Percentiles rank a stretch among this genome's conserved stretches.
Evolutionary conservation across 2,329 filamentous ascomycete species (phyloP).

Genomic region (Pseudohalonectria lignicola): DNA sequence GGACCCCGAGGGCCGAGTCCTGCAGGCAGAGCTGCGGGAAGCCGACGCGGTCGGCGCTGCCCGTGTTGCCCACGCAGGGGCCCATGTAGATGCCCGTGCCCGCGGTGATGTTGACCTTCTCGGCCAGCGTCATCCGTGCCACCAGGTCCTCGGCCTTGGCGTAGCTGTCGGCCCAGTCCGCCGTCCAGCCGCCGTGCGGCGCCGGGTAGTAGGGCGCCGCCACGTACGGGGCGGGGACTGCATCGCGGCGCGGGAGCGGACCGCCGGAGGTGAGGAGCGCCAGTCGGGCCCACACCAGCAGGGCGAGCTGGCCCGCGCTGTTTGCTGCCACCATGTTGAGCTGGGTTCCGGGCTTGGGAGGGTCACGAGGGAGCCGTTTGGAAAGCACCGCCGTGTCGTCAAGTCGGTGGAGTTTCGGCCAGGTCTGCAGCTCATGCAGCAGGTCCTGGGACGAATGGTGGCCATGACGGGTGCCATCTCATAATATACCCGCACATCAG

Average conservation of each 20-base stretch:
- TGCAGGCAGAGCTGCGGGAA: constrained; percentile 64
- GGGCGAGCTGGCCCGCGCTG: constrained; percentile 1
- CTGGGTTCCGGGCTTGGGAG: too few relatives aligned
- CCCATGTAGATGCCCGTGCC: constrained; percentile 65
- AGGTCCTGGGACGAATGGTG: too few relatives aligned
- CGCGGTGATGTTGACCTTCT: constrained; percentile 68
- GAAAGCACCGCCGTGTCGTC: too few relatives aligned
- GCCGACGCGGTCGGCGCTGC: constrained; percentile 57
- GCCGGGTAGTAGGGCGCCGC: constrained; percentile 60
- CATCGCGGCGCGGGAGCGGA: constrained; percentile 13
- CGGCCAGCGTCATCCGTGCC: constrained; percentile 65
- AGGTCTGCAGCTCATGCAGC: too few relatives aligned
- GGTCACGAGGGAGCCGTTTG: too few relatives aligned
- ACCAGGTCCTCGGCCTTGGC: constrained; percentile 58
- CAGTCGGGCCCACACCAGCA: constrained; percentile 2
- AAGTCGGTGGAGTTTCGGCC: too few relatives aligned
- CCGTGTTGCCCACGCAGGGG: constrained; percentile 66
- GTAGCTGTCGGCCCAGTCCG: constrained; percentile 60
- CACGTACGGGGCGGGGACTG: constrained; percentile 23
- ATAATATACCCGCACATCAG: too few relatives aligned
- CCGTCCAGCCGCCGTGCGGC: constrained; percentile 60
- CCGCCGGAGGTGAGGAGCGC: constrained; percentile 9
- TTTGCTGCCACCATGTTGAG: background rate
- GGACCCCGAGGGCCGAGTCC: constrained; percentile 61
- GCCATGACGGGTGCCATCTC: too few relatives aligned